Evolutionary conservation across 2,329 filamentous ascomycete genomes (phyloP).

Genomic region (Arthrobotrys sphaeroides): DNA sequence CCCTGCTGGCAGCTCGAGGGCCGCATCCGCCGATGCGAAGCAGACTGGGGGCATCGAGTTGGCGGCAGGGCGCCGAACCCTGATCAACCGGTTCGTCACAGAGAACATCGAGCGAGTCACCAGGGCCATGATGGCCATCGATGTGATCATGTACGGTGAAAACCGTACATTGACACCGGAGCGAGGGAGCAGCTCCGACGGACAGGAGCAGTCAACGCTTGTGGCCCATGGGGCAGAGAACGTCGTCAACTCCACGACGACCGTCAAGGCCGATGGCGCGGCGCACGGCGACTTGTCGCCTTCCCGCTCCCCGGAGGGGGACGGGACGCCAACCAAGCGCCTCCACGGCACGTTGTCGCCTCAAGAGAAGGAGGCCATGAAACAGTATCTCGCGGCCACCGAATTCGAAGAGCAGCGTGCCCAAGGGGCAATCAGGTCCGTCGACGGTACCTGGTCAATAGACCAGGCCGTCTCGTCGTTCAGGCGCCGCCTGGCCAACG

Average conservation of each 20-base stretch:
- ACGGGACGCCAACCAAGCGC: background rate
- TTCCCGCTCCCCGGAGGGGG: background rate
- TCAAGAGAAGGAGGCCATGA: slow-evolving; percentile 21
- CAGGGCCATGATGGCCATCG: slow-evolving; percentile 37
- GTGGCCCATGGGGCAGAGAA: background rate
- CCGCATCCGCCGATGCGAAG: slow-evolving; percentile 10
- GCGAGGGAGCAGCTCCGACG: background rate
- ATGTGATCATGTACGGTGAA: slow-evolving; percentile 2
- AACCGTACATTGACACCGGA: background rate
- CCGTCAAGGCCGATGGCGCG: background rate
- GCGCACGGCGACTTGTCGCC: background rate
- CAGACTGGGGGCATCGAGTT: slow-evolving; percentile 8
- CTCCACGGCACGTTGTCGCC: slow-evolving; percentile 2
- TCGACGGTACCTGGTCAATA: background rate
- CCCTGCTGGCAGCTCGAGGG: background rate
- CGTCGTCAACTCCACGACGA: background rate
- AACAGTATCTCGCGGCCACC: background rate
- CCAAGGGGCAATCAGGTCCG: background rate
- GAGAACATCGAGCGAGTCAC: slow-evolving; percentile 40
- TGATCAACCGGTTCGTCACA: slow-evolving; percentile 26
- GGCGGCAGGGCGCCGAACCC: slow-evolving; percentile 21
- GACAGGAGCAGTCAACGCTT: background rate
- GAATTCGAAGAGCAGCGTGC: background rate
- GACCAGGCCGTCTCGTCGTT: background rate
- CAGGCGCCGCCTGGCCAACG: background rate